These are phyloP conservation scores for Casuarina glauca DNA, from an alignment of 306 rosid genomes.

Conservation along the genomic window DNA sequence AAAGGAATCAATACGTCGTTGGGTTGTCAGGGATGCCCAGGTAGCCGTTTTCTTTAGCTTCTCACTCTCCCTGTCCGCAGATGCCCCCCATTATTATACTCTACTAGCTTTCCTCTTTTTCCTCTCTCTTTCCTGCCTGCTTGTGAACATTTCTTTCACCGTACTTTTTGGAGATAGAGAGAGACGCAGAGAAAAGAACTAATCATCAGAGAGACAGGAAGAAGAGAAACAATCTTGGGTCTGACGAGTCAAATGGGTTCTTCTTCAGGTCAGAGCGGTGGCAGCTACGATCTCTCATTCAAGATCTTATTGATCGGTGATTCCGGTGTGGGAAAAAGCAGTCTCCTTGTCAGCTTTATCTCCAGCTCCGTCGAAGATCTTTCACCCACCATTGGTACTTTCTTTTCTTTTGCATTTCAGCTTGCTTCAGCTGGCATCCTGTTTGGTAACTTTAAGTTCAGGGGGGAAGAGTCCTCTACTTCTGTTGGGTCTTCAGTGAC, in stretches of 20 bases:
- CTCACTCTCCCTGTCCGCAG: slow-evolving; percentile 35
- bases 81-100: slow-evolving; percentile 26
- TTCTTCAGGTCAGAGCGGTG: slow-evolving; percentile 70
- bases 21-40: slow-evolving; percentile 43
- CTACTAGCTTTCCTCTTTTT: slow-evolving; percentile 1
- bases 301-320: slow-evolving; percentile 97
- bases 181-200: slow-evolving; percentile 26
- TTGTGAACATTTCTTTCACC: slow-evolving; percentile 31
- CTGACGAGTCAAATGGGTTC: slow-evolving; percentile 56
- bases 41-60: slow-evolving; percentile 66
- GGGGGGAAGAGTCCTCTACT: background rate
- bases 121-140: background rate
- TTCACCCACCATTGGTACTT: slow-evolving; percentile 85
- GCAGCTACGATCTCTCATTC: slow-evolving; percentile 80
- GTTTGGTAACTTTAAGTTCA: background rate
- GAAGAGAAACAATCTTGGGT: slow-evolving; percentile 7
- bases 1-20: slow-evolving; percentile 63
- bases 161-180: slow-evolving; percentile 33
- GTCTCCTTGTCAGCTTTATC: slow-evolving; percentile 87
- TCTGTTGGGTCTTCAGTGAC: background rate
- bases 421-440: background rate
- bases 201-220: slow-evolving; percentile 24
- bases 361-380: slow-evolving; percentile 55
- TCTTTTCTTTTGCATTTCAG: background rate
- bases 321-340: slow-evolving; percentile 95